Evolutionary conservation across 169 alveolate genomes (phyloP), one percentile per base, ranked within the genome.

Genomic region (Neospora caninum): DNA sequence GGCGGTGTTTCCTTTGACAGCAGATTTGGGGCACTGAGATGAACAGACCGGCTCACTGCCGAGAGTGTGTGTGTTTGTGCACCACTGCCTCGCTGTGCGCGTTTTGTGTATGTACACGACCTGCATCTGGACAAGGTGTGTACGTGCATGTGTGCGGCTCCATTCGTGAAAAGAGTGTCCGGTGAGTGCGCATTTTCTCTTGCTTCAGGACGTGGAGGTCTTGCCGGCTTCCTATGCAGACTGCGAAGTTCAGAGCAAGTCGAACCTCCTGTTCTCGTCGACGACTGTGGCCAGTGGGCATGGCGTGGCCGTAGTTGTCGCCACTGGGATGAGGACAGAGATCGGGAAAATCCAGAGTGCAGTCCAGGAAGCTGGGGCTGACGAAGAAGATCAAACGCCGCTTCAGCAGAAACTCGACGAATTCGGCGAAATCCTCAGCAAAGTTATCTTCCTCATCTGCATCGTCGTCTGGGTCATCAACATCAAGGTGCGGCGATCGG

Each of bases 281-380:
- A 98, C 99, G 39, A 96, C 99, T 13, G 98, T 99, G 25, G 98
- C 98, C 54, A 96, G 97, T 78, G 99, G 99, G 43, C 93, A 98
- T 53, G 99, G 99, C 54, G 93, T 98, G 20, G 99, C 99, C 43
- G 98, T 99, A 29, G 99, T 99, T 0, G 97, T 97, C 27, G 96
- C 98, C 13, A 99, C 99, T n/a, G 99, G 99, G 34, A 99, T 99
- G 99, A 93, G 95, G 25, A 99, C 99, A 18, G 99, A 99, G 94
- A 99, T 99, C n/a, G 99, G 99, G 6, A 97, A 98, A 88, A 98
- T 99, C 49, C 99, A 99, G 95, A 95, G 97, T 49, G 99, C 99
- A 29, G 99, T 99, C 9, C 96, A 98, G 41, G 99, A 98, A 88
- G 99, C 99, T 0, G 98, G 98, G 0, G 97, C 93, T n/a, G 97